phyloP scores from a whole-genome alignment of 495 filamentous ascomycete genomes.

The Lasiosphaeria hispida region DNA sequence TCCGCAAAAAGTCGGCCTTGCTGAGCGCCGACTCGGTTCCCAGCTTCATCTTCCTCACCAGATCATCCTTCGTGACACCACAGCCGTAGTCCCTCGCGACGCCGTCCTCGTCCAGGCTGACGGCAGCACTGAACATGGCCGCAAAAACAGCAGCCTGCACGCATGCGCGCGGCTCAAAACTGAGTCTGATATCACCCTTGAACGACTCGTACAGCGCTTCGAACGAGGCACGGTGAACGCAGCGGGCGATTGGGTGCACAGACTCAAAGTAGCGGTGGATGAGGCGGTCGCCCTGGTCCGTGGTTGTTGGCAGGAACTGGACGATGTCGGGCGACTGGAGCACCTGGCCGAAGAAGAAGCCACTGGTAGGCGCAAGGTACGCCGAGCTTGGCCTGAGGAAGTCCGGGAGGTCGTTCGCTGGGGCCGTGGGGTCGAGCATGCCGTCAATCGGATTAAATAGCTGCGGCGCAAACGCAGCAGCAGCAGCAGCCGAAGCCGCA shows the following conservation, averaged over 20 bases:
- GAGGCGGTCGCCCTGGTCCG: slow-evolving; percentile 50
- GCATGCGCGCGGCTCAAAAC: slow-evolving; percentile 59
- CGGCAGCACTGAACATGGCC: slow-evolving; percentile 62
- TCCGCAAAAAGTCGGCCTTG: slow-evolving; percentile 66
- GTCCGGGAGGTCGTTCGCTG: slow-evolving; percentile 30
- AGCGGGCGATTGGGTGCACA: slow-evolving; percentile 64
- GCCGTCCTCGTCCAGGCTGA: slow-evolving; percentile 58
- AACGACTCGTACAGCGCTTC: slow-evolving; percentile 60
- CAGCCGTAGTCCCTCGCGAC: slow-evolving; percentile 51
- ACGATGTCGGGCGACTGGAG: slow-evolving; percentile 48
- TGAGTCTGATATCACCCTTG: slow-evolving; percentile 55
- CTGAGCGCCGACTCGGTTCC: slow-evolving; percentile 62
- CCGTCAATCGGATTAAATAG: no score
- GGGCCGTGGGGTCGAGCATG: not conserved
- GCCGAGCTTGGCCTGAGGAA: slow-evolving; percentile 51
- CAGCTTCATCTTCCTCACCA: slow-evolving; percentile 59
- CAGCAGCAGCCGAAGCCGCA: no score
- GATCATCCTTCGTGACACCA: slow-evolving; percentile 47
- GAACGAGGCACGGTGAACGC: slow-evolving; percentile 63
- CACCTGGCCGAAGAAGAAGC: slow-evolving; percentile 63
- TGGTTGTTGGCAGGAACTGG: slow-evolving; percentile 52
- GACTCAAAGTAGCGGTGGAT: slow-evolving; percentile 62
- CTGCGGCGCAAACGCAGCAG: no score
- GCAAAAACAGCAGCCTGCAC: slow-evolving; percentile 66
- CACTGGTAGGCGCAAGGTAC: slow-evolving; percentile 59